Percentiles rank a stretch among this genome's conserved stretches.
Evolutionary conservation across 768 basidiomycete genomes (phyloP).

Genomic region (Podaxis carcinomalis): DNA sequence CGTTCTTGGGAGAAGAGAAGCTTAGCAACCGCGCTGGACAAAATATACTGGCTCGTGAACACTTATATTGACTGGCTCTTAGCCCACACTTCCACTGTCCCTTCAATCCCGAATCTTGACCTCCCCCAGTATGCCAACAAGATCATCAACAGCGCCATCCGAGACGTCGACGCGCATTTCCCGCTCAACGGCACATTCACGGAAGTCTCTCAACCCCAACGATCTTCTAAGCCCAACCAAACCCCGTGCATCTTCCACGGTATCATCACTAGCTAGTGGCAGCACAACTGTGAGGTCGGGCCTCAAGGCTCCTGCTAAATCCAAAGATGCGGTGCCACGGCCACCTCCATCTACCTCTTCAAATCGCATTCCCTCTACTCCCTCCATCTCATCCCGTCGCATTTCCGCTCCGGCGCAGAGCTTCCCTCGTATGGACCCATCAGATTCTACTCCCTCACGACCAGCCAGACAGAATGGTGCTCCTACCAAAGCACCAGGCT

Average conservation of each 20-base stretch:
- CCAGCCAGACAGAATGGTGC: constrained; percentile 16
- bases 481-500: constrained; percentile 14
- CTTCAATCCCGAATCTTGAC: neutral
- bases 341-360: constrained; percentile 27
- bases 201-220: constrained; percentile 33
- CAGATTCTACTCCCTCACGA: constrained; percentile 23
- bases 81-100: neutral
- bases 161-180: constrained; percentile 53
- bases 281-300: constrained; percentile 44
- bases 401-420: constrained; percentile 34
- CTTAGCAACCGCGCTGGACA: neutral
- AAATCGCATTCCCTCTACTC: constrained; percentile 34
- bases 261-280: constrained; percentile 39
- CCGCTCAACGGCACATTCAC: constrained; percentile 35
- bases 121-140: constrained; percentile 20
- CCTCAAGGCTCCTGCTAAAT: constrained; percentile 28
- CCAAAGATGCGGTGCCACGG: constrained; percentile 49
- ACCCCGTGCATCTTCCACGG: constrained; percentile 50
- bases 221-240: constrained; percentile 34
- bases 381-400: constrained; percentile 32
- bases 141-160: constrained; percentile 35
- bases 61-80: neutral
- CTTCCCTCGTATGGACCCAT: constrained; percentile 24
- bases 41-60: neutral
- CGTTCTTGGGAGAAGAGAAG: neutral